Base-by-base conservation (phyloP, 768 basidiomycete genomes). In the Coprinopsis sp. region DNA sequence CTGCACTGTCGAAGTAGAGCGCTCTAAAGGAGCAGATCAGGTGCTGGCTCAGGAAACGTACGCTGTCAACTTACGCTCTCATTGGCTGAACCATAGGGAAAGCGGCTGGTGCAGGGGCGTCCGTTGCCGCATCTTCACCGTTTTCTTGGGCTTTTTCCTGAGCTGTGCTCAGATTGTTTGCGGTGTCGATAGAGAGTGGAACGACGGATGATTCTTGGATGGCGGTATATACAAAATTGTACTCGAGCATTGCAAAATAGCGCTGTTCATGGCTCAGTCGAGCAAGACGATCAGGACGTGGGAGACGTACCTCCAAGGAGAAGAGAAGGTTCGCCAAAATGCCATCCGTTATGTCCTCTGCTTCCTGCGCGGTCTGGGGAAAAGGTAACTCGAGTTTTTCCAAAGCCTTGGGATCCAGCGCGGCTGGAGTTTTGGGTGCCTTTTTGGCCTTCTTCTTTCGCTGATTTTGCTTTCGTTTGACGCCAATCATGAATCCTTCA, bases 1-100 rank as follows among this genome's bases (percentile, higher is more conserved):
- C 68, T 0, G 74, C 71, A 31, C 69, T 78, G 21, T 81, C 76
- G 48, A 82, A 81, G 57, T 81, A 74, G 1, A 82, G 60, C 0
- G 78, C 79, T 4, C 68, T 73, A 47, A 14, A 25, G 18, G 25
- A 16, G 14, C 7, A 13, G 18, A 24, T n/a, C 8, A 19, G 11
- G 3, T 23, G 40, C 27, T 1, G 36, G 6, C 24, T 1, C 21
- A 29, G 8, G 5, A 18, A 42, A 7, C 25, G 33, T 28, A 25
- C 29, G 42, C 2, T 28, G 3, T 42, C 6, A 31, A 60, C 68
- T 31, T 18, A 70, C 53, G 79, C 73, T 58, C 77, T 82, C 68
- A 81, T 70, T 0, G 81, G 77, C 42, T 77, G 80, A 0, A 79
- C 71, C 41, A 64, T 64, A 0, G 78, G 76, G 14, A 46, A 58